Evolutionary conservation across 139 green algal species (phyloP), one percentile per base, ranked within the genome.

Genomic region (Yamagishiella unicocca): DNA sequence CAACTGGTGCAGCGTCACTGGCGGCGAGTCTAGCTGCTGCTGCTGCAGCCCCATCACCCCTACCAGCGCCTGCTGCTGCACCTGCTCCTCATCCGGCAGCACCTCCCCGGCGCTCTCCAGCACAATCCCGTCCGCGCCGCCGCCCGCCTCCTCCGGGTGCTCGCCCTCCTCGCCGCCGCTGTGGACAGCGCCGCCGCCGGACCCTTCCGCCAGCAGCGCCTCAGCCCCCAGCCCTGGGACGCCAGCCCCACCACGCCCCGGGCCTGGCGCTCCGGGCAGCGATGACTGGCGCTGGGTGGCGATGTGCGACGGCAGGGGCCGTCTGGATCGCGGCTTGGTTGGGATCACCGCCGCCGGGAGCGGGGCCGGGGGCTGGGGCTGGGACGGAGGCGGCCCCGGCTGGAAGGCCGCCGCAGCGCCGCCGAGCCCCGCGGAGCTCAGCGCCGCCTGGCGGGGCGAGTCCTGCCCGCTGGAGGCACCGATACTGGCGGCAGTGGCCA

Each of bases 71-170:
- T 33, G 38, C 42, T 38, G 74, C 50, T 35, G 46, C 35, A 67
- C 31, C n/a, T 40, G n/a, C 31, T 46, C 17, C 21, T 82, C 74
- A 31, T 82, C 74, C 14, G 74, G 31, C 46, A 68, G 50, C 17
- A 82, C 50, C 74, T 82, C 74, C 22, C 38, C 74, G 74, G 19
- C 50, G 45, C 43, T 24, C 9, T 81, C 72, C 6, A 81, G n/a
- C 43, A 42, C n/a, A 12, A n/a, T 29, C 8, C 29, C n/a, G 5
- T 71, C 62, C 29, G 62, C n/a, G 29, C 21, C 72, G 74, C 72
- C 45, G 1, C n/a, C n/a, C n/a, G n/a, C n/a, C n/a, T 64, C 72
- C 45, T 43, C 70, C 9, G 70, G 7, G 1, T 21, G 21, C 17
- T 78, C 70, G 54, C 25, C 66, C 3, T 27, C 9, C 70, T 35